A percentile compares a stretch with the other conserved stretches of the same genome.
These are phyloP conservation scores for Solanum pinnatisectum DNA, from an alignment of 257 asterid species.

Conservation along the genomic window DNA sequence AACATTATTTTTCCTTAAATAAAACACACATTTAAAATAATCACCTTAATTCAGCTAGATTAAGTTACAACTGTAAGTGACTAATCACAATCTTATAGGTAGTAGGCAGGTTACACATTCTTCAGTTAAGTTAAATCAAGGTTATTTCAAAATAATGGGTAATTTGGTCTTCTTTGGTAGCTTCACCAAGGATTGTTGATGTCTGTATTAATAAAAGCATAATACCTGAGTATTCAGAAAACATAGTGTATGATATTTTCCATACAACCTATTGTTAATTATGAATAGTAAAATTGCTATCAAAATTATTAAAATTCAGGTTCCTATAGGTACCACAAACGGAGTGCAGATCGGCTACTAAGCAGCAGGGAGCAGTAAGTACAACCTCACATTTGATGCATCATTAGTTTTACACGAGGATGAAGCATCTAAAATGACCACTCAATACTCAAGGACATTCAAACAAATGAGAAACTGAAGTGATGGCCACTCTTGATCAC, in stretches of 20 bases:
- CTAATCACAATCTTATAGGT: neutral
- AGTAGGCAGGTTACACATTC: neutral
- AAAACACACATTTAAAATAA: too few relatives aligned
- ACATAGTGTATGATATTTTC: neutral
- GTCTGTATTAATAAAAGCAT: neutral
- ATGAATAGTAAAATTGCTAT: neutral
- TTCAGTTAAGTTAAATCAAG: neutral
- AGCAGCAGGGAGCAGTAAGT: neutral
- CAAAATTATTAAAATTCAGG: neutral
- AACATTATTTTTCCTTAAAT: too few relatives aligned
- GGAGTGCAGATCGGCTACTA: neutral
- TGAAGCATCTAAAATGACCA: neutral
- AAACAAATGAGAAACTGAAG: too few relatives aligned
- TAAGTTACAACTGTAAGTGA: neutral
- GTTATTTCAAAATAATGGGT: neutral
- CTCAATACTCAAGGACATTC: neutral
- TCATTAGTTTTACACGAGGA: neutral
- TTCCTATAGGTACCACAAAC: neutral
- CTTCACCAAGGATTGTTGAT: neutral
- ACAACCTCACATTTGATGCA: neutral
- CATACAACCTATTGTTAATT: neutral
- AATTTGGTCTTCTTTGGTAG: neutral
- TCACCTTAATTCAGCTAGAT: neutral
- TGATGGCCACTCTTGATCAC: too few relatives aligned
- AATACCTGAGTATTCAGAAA: neutral